Evolutionary conservation across 2,329 filamentous ascomycete species (phyloP).

Genomic region (Rhexocercosporidium sp.): DNA sequence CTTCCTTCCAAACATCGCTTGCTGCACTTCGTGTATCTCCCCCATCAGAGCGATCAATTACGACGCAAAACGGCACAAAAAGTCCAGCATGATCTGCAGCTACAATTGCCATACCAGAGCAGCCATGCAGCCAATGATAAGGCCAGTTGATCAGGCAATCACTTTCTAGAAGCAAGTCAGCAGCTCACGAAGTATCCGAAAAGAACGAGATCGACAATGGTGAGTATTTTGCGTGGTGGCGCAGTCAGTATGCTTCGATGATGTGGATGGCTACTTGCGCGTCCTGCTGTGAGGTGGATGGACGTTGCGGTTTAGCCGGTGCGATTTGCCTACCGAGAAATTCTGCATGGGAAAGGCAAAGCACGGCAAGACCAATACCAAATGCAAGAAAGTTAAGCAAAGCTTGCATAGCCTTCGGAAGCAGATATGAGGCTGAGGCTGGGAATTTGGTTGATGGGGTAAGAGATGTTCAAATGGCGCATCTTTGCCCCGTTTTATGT

Average conservation of each 20-base stretch:
- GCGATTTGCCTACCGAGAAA: neutral
- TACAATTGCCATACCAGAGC: neutral
- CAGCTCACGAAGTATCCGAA: constrained; percentile 1
- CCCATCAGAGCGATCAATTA: neutral
- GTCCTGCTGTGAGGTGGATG: neutral
- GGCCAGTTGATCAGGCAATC: neutral
- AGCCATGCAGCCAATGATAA: neutral
- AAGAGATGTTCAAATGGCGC: too few species aligned
- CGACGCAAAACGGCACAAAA: neutral
- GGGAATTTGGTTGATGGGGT: too few species aligned
- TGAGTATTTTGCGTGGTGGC: neutral
- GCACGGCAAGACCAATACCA: neutral
- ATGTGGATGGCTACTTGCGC: neutral
- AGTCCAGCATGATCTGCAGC: neutral
- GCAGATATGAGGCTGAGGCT: too few species aligned
- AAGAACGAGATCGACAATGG: neutral
- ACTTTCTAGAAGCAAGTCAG: neutral
- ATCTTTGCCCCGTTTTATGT: too few species aligned
- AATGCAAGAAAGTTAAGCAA: too few species aligned
- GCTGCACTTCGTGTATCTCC: neutral
- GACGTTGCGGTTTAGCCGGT: neutral
- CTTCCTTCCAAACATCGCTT: neutral
- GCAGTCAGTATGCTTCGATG: neutral
- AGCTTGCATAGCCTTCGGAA: too few species aligned
- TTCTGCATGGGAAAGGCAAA: neutral